Evolutionary conservation across 768 basidiomycete genomes (phyloP), one percentile per base, ranked within the genome.

Genomic region (Aureoboletus auriporus): DNA sequence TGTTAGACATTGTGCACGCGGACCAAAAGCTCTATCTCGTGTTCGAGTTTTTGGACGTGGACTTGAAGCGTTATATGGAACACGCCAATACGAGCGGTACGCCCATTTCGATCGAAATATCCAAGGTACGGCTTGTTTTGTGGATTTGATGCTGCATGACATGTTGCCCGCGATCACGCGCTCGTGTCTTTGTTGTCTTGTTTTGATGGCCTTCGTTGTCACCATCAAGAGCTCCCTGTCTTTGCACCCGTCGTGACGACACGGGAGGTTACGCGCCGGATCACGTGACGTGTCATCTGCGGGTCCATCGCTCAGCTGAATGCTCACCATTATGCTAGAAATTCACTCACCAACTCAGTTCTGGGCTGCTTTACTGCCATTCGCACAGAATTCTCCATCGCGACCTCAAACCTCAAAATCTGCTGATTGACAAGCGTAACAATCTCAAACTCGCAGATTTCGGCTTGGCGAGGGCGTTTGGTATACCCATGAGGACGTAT

Each of bases 1-100:
- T 98, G 53, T 75, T 96, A 44, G 94, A 99, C 69, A 96, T 98
- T 57, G 91, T 98, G 4, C 95, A 98, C 64, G 87, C 88, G 11
- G 96, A 99, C 68, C 86, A 93, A 69, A 96, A 96, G 68, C 79
- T 99, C 29, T 99, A 94, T 71, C 84, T 99, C 51, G 96, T 99
- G 30, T 96, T 93, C 64, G 96, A 99, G 70, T 98, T 93, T 69
- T 78, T 99, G 47, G 94, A 99, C 63, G 85, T 94, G 49, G 96
- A 99, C 70, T 71, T 99, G 53, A 99, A 99, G 69, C 80, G 89
- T 30, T 99, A 94, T 70, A 97, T 98, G 81, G 96, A 98, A 65
- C 82, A 83, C 33, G 83, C 85, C 43, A 93, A 79, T 64, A 80
- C 77, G 62, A 72, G 71, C 43, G 80, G 84, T 49, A 80, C 78